Conservation (phyloP, 2,329 filamentous ascomycete genomes). For the Penicillium sp. region DNA sequence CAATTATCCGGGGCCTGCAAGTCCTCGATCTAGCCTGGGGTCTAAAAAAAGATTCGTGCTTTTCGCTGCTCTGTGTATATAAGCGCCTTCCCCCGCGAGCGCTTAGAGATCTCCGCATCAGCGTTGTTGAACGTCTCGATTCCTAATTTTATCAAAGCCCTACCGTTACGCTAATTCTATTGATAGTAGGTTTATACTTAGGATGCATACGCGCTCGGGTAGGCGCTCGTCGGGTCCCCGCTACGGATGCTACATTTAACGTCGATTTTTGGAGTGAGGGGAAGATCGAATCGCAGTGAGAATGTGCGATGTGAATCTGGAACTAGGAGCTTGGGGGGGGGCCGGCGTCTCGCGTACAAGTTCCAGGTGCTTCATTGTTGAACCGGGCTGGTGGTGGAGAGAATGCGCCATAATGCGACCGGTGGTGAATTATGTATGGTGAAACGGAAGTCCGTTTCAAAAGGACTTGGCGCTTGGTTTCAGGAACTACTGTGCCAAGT, state of each 20-base stretch:
- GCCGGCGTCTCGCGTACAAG: neutral
- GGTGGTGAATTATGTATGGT: neutral
- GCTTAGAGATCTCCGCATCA: slow-evolving; percentile 7
- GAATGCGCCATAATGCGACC: neutral
- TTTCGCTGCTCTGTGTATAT: slow-evolving; percentile 15
- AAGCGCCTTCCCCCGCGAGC: slow-evolving; percentile 20
- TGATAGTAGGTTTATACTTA: neutral
- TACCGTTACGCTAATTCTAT: slow-evolving; percentile 8
- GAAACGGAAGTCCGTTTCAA: neutral
- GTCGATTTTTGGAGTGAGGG: neutral
- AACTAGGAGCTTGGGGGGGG: neutral
- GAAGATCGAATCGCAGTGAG: neutral
- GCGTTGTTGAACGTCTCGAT: neutral
- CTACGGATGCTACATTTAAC: neutral
- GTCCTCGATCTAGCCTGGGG: neutral
- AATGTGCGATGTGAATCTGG: neutral
- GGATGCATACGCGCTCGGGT: slow-evolving; percentile 1
- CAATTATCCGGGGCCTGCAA: slow-evolving; percentile 11
- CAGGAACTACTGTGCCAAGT: neutral
- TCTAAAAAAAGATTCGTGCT: slow-evolving; percentile 16
- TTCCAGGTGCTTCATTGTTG: neutral
- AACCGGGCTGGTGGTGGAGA: neutral
- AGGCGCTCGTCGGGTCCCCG: neutral
- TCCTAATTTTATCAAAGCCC: neutral
- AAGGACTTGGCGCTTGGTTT: neutral